Base-by-base conservation (phyloP, 192 early-diverging fungal genomes). In the Umbelopsis vinacea region DNA sequence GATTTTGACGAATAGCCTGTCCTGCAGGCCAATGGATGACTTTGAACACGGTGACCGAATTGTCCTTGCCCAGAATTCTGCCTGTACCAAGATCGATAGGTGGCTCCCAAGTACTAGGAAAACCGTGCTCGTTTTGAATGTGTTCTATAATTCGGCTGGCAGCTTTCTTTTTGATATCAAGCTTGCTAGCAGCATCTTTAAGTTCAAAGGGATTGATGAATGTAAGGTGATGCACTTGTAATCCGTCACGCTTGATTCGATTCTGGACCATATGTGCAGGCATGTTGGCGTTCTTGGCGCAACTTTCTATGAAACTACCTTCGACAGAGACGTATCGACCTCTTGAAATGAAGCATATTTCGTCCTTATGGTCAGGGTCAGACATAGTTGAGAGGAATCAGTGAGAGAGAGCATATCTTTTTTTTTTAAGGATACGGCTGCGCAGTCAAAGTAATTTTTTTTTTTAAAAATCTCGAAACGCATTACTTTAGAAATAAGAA, bases 1-100 rank as follows among this genome's bases (percentile, higher is more conserved):
- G n/a, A 1, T 22, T 22, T 5, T 2, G 12, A 14, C 76, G 60
- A 19, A 77, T 66, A 0, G 46, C 35, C 48, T 77, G 76, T n/a
- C 76, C 76, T 21, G 72, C 26, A 17, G 76, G 76, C 76, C 76
- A 77, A 26, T 53, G 50, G 8, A 77, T 38, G 15, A 77, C 71
- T 35, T 67, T 67, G 35, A 52, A 77, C 40, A 57, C 23, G 12
- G 70, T 63, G 11, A 23, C 12, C 22, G 70, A 22, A 46, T 21
- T 35, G 14, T 35, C 54, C 15, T 40, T 46, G 15, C 43, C 38
- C 12, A 33, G 14, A 35, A 46, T 9, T 26, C 70, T 52, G 14
- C 76, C 76, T 8, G 69, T 1, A 1, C 76, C 76, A 17, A 77
- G 66, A 45, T 77, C 76, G 4, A 72, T 47, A 9, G 76, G 76